Percentiles rank a stretch among this genome's conserved stretches.
Conservation (phyloP, 2,329 filamentous ascomycete genomes). For the Colletotrichum eleusines region DNA sequence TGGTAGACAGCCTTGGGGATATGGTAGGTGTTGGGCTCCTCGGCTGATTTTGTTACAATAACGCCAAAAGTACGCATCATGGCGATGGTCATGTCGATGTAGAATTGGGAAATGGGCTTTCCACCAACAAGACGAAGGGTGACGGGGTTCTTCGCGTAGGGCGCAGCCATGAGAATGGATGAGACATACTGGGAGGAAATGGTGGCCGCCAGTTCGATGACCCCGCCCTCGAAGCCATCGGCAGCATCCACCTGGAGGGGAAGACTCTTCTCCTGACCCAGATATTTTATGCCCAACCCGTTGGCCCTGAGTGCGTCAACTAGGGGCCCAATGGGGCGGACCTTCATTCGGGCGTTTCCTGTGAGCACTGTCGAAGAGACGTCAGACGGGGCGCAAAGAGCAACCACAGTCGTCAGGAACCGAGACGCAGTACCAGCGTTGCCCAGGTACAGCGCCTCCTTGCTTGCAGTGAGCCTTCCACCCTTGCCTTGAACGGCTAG, state of each 20-base stretch:
- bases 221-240: constrained; percentile 84
- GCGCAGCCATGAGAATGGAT: constrained; percentile 94
- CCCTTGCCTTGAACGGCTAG: constrained; percentile 91
- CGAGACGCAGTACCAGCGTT: constrained; percentile 97
- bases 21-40: constrained; percentile 90
- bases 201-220: constrained; percentile 92
- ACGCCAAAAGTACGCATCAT: constrained; percentile 98
- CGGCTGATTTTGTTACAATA: constrained; percentile 78
- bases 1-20: constrained; percentile 87
- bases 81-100: constrained; percentile 98
- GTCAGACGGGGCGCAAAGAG: constrained; percentile 78
- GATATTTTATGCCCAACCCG: constrained; percentile 87
- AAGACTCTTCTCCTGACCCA: constrained; percentile 85
- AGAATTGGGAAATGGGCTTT: constrained; percentile 95
- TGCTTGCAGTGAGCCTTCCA: constrained; percentile 82
- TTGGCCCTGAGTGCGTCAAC: constrained; percentile 91
- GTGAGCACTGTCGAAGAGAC: constrained; percentile 83
- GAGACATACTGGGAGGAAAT: constrained; percentile 99
- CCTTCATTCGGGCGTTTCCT: constrained; percentile 96
- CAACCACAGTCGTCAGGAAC: constrained; percentile 92
- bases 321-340: constrained; percentile 90
- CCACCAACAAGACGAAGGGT: constrained; percentile 92
- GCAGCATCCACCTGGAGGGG: constrained; percentile 86
- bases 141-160: constrained; percentile 94
- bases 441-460: constrained; percentile 87